Conservation (phyloP, 208 protist species). For the Naegleria gruberi region DNA sequence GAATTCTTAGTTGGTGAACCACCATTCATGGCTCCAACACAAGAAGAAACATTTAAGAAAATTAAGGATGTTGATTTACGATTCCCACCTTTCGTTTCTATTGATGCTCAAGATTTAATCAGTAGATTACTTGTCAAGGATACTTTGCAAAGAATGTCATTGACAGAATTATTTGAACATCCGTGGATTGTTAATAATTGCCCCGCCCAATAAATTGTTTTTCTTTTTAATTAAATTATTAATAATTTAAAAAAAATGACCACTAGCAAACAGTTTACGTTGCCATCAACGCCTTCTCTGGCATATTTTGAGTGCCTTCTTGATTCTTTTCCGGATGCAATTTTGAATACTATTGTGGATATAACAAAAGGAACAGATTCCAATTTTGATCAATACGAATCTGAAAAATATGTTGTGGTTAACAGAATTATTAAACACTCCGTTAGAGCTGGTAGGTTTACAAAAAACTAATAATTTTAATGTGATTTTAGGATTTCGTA, state of each 20-base stretch:
- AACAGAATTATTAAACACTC: neutral
- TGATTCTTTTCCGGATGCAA: neutral
- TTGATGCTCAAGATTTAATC: slow-evolving; percentile 50
- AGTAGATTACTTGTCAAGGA: neutral
- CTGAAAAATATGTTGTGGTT: neutral
- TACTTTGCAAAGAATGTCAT: neutral
- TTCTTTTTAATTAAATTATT: no score
- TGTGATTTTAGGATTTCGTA: no score
- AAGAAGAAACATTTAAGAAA: slow-evolving; percentile 74
- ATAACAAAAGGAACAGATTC: neutral
- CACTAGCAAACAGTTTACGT: no score
- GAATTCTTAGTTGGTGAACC: slow-evolving; percentile 89
- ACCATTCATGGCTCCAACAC: slow-evolving; percentile 76
- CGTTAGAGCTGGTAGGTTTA: neutral
- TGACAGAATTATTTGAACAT: neutral
- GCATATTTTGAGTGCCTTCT: neutral
- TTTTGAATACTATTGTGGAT: neutral
- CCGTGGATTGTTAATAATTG: neutral
- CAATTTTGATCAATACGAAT: neutral
- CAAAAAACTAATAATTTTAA: neutral
- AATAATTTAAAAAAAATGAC: no score
- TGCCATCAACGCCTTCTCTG: neutral
- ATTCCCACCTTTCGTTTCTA: slow-evolving; percentile 64
- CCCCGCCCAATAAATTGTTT: neutral
- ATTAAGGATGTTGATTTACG: slow-evolving; percentile 75